Evolutionary conservation across 352 stramenopile genomes (phyloP).

Genomic region (Pythium angustatum): DNA sequence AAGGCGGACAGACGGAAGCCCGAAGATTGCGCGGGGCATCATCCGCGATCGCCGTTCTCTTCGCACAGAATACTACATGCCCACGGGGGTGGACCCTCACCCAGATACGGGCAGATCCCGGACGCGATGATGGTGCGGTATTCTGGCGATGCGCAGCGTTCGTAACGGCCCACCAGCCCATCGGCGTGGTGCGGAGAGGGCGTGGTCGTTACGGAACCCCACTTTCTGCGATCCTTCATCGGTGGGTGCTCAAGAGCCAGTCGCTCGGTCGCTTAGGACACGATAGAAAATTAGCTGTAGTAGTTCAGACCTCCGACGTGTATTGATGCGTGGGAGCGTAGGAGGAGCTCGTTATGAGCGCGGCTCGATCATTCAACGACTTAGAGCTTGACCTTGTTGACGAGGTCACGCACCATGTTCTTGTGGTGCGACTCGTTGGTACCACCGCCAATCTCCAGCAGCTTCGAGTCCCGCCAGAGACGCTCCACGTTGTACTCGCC

Average conservation of each 20-base stretch:
- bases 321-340: not conserved
- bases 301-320: not conserved
- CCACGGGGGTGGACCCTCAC: no score
- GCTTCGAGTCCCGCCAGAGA: conserved; percentile 98
- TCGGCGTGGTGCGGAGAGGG: not conserved
- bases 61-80: not conserved
- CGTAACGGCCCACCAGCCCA: not conserved
- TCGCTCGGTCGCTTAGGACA: no score
- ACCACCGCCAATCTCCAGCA: conserved; percentile 99
- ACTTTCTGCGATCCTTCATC: conserved; percentile 6
- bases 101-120: no score
- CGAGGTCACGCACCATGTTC: conserved; percentile 95
- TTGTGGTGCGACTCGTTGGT: conserved; percentile 99
- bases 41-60: not conserved
- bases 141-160: not conserved
- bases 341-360: no score
- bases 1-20: not conserved
- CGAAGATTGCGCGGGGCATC: not conserved
- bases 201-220: conserved; percentile 12
- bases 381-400: conserved; percentile 42
- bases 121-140: no score
- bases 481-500: conserved; percentile 98
- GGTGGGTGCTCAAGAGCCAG: not conserved
- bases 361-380: no score
- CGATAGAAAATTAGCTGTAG: no score